phyloP scores from a whole-genome alignment of 768 basidiomycete genomes.

The Ephemerocybe angulata region DNA sequence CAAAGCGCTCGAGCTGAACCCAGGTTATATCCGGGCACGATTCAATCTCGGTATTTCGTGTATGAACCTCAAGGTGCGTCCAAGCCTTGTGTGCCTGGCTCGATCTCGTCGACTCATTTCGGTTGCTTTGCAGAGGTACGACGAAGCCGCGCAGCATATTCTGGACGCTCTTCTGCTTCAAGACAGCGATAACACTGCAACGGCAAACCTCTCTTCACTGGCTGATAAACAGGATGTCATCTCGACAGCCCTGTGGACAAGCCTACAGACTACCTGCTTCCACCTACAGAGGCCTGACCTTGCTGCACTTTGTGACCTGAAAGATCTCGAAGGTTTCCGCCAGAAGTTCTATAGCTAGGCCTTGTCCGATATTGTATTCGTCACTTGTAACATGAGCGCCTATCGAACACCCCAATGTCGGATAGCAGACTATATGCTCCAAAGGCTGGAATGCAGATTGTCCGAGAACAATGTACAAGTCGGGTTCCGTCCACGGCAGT shows the following conservation, averaged over 20 bases:
- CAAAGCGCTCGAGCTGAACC: constrained; percentile 81
- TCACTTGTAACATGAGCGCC: too few species aligned
- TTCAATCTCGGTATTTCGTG: constrained; percentile 94
- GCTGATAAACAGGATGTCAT: constrained; percentile 67
- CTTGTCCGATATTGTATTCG: too few species aligned
- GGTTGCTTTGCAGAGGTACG: constrained; percentile 56
- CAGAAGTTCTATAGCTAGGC: constrained; percentile 19
- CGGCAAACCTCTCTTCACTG: constrained; percentile 40
- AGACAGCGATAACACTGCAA: constrained; percentile 62
- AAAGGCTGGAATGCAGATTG: too few species aligned
- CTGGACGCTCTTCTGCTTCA: constrained; percentile 88
- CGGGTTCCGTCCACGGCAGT: background rate
- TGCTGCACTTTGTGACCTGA: constrained; percentile 65
- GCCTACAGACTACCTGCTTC: constrained; percentile 76
- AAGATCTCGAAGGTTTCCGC: constrained; percentile 57
- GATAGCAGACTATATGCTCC: too few species aligned
- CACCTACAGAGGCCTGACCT: constrained; percentile 79
- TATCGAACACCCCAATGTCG: too few species aligned
- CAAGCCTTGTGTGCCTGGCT: constrained; percentile 10
- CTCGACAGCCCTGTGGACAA: constrained; percentile 82
- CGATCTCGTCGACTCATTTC: constrained; percentile 4
- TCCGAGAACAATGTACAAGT: background rate
- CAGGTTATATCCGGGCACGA: constrained; percentile 85
- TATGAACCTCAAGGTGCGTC: constrained; percentile 74
- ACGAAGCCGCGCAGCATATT: constrained; percentile 83